These are phyloP conservation scores for Fonsecaea pedrosoi DNA, from an alignment of 2,329 filamentous ascomycete species.

Conservation along the genomic window DNA sequence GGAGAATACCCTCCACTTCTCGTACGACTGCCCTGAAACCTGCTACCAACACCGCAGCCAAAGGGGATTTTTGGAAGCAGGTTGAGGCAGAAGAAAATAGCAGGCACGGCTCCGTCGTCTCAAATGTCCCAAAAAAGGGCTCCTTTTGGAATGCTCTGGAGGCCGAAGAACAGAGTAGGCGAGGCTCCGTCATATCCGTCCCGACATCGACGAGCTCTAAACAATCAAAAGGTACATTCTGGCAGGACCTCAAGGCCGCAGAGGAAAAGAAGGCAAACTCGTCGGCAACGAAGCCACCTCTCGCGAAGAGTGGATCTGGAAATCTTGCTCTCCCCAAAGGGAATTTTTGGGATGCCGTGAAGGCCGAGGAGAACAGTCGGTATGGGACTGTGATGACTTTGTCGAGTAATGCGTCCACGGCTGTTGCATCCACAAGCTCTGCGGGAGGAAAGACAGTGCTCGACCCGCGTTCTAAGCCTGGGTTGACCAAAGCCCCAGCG, in stretches of 20 bases:
- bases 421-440: constrained; percentile 31
- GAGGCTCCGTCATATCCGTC: constrained; percentile 27
- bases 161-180: constrained; percentile 31
- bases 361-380: constrained; percentile 34
- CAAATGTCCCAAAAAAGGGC: constrained; percentile 12
- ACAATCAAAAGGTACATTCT: constrained; percentile 37
- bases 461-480: not conserved
- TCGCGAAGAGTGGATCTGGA: constrained; percentile 1
- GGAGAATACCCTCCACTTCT: not conserved
- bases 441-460: constrained; percentile 8
- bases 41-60: constrained; percentile 12
- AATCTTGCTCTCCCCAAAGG: constrained; percentile 21
- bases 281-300: constrained; percentile 9
- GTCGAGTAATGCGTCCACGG: constrained; percentile 36
- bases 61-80: constrained; percentile 30
- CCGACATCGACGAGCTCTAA: constrained; percentile 10
- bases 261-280: constrained; percentile 31
- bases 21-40: not conserved
- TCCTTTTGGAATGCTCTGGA: constrained; percentile 30
- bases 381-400: constrained; percentile 36
- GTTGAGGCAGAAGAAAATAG: constrained; percentile 32
- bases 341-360: constrained; percentile 36
- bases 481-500: not conserved
- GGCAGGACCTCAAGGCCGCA: constrained; percentile 36
- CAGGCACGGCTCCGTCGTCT: constrained; percentile 30